Evolutionary conservation across 495 filamentous ascomycete species (phyloP), one percentile per base, ranked within the genome.

Genomic region (Tuber aestivum): DNA sequence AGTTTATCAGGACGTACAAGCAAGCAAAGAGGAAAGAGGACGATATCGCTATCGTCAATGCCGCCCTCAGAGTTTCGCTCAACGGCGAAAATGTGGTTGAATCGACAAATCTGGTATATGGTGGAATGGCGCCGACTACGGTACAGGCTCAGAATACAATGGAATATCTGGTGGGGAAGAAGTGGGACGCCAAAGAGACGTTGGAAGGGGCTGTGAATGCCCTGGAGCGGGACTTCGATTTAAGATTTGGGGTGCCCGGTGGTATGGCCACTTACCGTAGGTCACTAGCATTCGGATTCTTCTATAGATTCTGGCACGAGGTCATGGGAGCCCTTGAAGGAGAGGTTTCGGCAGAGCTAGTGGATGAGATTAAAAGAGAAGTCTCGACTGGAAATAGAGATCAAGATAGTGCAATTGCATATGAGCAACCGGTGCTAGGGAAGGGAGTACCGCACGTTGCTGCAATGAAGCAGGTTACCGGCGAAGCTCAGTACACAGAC

Each of bases 401-500:
- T 82, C 86, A 90, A 44, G 86, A 89, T 74, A 78, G 82, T n/a
- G 82, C 85, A 12, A 78, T 83, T 71, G 88, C 87, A 12, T 96
- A 95, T 79, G 83, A 89, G 77, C 90, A 97, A 79, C 91, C 89
- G 69, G 89, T 95, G 56, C 84, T 97, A 1, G 95, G 95, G 61
- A 92, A 92, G 80, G 89, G 92, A 35, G 90, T 89, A 65, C 91
- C 91, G 6, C 95, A 99, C 84, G 90, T 97, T 72, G 92, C 95
- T 2, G 95, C 95, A 7, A 83, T 99, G 82, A 97, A 97, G 85
- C 95, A 99, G 83, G 90, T 90, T 38, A 97, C 93, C 23, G 95
- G 95, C 71, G 92, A 97, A 85, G 95, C 95, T 21, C 93, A 97
- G 77, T 99, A 99, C 82, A 97, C 93, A 0, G 95, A 99, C 82